Evolutionary conservation across 1,284 basidiomycete genomes (phyloP).

Genomic region (Afroboletus lepidellus): DNA sequence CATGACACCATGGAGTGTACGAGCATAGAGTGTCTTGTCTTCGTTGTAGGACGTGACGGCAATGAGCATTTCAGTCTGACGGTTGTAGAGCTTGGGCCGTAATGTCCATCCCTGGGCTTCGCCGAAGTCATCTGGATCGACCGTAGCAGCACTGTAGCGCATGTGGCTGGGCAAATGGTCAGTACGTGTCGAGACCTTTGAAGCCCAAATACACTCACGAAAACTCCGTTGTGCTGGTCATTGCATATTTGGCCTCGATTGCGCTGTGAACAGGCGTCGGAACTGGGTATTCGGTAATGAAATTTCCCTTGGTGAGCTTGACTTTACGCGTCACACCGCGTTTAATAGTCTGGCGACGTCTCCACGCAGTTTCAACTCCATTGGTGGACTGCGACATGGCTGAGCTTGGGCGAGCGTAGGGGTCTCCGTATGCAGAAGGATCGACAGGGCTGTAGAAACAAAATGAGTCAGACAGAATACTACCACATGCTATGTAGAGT

Average conservation of each 20-base stretch:
- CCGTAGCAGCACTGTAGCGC: constrained; percentile 91
- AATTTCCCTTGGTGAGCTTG: constrained; percentile 90
- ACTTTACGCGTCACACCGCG: constrained; percentile 91
- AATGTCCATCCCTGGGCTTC: constrained; percentile 82
- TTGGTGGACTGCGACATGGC: constrained; percentile 62
- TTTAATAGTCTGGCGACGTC: constrained; percentile 87
- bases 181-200: constrained; percentile 4
- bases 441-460: constrained; percentile 48
- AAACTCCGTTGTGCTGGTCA: constrained; percentile 77
- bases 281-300: constrained; percentile 88
- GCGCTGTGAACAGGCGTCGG: constrained; percentile 86
- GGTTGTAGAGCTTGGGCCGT: constrained; percentile 81
- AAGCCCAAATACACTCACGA: constrained; percentile 53
- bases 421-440: constrained; percentile 64
- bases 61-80: constrained; percentile 92
- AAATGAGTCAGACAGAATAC: neutral
- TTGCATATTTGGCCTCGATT: constrained; percentile 78
- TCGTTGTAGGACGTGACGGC: constrained; percentile 89
- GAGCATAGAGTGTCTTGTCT: constrained; percentile 91
- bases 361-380: constrained; percentile 74
- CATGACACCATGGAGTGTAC: constrained; percentile 95
- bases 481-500: neutral
- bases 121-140: constrained; percentile 91
- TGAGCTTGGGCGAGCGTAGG: constrained; percentile 64
- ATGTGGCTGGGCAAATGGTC: constrained; percentile 60